Conservation (phyloP, 495 filamentous ascomycete species). For the Neurospora tetrasperma region DNA sequence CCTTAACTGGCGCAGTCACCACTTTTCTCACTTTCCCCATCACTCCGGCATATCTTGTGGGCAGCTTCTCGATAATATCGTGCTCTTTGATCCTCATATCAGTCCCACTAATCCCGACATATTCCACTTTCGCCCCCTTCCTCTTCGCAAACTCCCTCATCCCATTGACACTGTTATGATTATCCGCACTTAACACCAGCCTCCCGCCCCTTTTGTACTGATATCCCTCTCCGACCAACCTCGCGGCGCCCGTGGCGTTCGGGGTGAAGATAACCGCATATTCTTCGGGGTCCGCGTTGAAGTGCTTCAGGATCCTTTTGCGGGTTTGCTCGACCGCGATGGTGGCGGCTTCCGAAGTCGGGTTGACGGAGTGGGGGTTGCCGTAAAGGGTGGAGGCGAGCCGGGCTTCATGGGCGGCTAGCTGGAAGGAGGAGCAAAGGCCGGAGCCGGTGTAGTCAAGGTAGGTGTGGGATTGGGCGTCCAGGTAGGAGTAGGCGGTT, state of each 20-base stretch:
- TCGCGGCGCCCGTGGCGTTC: constrained; percentile 51
- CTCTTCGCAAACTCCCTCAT: constrained; percentile 20
- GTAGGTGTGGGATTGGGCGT: constrained; percentile 23
- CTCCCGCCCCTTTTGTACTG: constrained; percentile 9
- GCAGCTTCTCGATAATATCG: neutral
- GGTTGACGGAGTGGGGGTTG: constrained; percentile 49
- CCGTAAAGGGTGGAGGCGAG: constrained; percentile 34
- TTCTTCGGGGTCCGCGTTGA: constrained; percentile 44
- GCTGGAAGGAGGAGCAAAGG: constrained; percentile 18
- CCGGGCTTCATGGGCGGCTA: constrained; percentile 15
- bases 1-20: neutral
- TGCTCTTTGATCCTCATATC: constrained; percentile 4
- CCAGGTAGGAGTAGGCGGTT: constrained; percentile 23
- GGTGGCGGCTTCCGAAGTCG: constrained; percentile 39
- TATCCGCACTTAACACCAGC: constrained; percentile 20
- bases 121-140: constrained; percentile 5
- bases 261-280: constrained; percentile 54
- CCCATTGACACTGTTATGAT: constrained; percentile 30
- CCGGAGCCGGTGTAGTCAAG: constrained; percentile 29
- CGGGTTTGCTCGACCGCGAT: constrained; percentile 36
- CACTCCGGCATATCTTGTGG: neutral
- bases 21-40: neutral
- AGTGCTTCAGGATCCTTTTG: constrained; percentile 38
- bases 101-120: constrained; percentile 1
- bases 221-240: constrained; percentile 43